phyloP scores from a whole-genome alignment of 1,284 basidiomycete genomes.

The Boletus sp. region DNA sequence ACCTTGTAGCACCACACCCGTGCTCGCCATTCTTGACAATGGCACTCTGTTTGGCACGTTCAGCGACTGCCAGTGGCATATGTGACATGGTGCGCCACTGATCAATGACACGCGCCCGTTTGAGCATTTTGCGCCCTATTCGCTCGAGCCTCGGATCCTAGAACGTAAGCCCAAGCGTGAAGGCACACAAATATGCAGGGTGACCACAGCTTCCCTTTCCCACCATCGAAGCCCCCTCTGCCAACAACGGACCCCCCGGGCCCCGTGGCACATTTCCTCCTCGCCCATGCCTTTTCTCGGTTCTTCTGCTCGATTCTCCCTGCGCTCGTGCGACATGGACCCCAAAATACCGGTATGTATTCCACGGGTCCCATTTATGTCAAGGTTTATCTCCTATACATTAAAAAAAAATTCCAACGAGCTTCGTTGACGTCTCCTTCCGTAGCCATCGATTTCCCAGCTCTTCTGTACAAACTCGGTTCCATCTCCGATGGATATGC shows the following conservation, averaged over 20 bases:
- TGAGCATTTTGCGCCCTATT: too few species aligned
- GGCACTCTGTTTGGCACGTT: slow-evolving; percentile 8
- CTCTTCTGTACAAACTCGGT: slow-evolving; percentile 32
- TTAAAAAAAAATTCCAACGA: not conserved
- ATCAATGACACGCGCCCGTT: too few species aligned
- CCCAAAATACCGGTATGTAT: slow-evolving; percentile 24
- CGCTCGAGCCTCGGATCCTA: not conserved
- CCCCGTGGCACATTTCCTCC: not conserved
- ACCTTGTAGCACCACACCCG: slow-evolving; percentile 11
- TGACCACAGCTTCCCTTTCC: not conserved
- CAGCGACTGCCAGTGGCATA: too few species aligned
- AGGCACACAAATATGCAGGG: slow-evolving; percentile 2
- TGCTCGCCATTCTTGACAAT: slow-evolving; percentile 19
- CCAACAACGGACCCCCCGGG: not conserved
- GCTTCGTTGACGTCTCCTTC: not conserved
- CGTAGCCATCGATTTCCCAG: slow-evolving; percentile 25
- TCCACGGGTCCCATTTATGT: not conserved
- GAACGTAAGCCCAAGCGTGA: not conserved
- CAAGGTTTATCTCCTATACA: not conserved
- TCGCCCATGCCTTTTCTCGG: slow-evolving; percentile 6
- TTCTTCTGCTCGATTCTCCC: not conserved
- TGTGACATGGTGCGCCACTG: not conserved
- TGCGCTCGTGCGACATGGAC: slow-evolving; percentile 1
- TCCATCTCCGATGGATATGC: slow-evolving; percentile 24
- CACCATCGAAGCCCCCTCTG: not conserved